A percentile compares a stretch with the other conserved stretches of the same genome.
Conservation (phyloP, 306 rosid species). For the Arachis stenosperma region DNA sequence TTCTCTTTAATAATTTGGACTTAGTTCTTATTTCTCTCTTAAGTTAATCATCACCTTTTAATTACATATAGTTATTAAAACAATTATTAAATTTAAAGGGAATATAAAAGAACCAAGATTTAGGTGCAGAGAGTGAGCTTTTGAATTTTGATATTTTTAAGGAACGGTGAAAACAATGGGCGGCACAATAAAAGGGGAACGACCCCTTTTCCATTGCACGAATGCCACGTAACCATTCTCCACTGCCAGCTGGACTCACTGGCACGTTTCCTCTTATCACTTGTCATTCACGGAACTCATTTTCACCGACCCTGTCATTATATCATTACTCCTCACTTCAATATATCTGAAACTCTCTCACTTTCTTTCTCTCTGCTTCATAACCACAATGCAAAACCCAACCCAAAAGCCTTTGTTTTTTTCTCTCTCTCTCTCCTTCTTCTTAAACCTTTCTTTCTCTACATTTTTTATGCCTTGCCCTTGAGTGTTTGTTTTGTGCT, state of each 20-base stretch:
- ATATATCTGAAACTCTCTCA: no score
- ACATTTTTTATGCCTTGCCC: conserved; percentile 38
- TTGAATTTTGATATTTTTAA: conserved; percentile 18
- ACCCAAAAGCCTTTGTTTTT: neutral
- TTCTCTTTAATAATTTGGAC: no score
- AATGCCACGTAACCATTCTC: conserved; percentile 30
- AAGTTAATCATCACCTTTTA: no score
- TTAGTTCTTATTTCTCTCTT: no score
- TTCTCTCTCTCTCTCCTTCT: neutral
- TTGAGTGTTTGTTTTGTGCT: conserved; percentile 9
- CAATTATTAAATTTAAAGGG: no score
- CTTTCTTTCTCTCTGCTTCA: neutral
- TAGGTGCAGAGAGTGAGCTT: no score
- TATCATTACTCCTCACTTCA: neutral
- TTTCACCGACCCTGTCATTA: neutral
- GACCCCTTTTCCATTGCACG: conserved; percentile 25
- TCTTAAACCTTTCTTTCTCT: neutral
- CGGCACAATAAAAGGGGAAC: conserved; percentile 22
- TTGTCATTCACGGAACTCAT: conserved; percentile 24
- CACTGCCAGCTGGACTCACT: conserved; percentile 26
- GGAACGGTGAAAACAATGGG: conserved; percentile 30
- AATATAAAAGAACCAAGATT: no score
- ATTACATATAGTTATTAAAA: no score
- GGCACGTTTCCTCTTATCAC: conserved; percentile 8
- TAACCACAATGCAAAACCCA: neutral